These are phyloP conservation scores for Mimosa bimucronata DNA, from an alignment of 306 rosid genomes.

Conservation along the genomic window DNA sequence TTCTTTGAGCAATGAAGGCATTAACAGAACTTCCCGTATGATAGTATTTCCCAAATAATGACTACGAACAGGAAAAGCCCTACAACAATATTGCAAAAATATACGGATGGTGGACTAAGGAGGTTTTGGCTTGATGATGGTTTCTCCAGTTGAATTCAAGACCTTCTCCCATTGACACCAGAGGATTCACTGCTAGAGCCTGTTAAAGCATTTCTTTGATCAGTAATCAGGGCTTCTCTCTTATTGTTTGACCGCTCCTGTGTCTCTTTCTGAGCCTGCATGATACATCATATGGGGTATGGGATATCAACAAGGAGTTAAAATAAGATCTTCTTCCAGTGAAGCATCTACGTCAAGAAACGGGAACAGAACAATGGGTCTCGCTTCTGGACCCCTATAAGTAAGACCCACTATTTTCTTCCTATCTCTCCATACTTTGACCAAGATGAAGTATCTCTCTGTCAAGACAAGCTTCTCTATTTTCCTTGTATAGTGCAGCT, in stretches of 20 bases:
- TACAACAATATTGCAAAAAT: constrained; percentile 16
- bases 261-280: constrained; percentile 47
- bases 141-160: constrained; percentile 40
- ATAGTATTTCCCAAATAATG: constrained; percentile 39
- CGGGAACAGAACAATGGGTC: too few relatives aligned
- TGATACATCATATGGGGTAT: constrained; percentile 31
- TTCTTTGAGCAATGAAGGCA: not conserved
- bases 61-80: not conserved
- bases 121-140: constrained; percentile 33
- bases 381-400: not conserved
- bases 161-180: constrained; percentile 19
- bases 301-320: constrained; percentile 3
- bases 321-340: not conserved
- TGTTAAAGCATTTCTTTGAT: constrained; percentile 21
- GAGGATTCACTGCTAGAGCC: constrained; percentile 28
- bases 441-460: too few relatives aligned
- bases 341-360: constrained; percentile 19
- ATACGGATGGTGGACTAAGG: constrained; percentile 45
- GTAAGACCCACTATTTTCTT: not conserved
- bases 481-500: too few relatives aligned
- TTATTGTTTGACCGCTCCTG: not conserved
- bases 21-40: constrained; percentile 38
- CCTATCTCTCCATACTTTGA: too few relatives aligned
- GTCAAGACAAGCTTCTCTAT: too few relatives aligned
- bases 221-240: constrained; percentile 32